Evolutionary conservation across 2,329 filamentous ascomycete species (phyloP).

Genomic region (Claviceps arundinis): DNA sequence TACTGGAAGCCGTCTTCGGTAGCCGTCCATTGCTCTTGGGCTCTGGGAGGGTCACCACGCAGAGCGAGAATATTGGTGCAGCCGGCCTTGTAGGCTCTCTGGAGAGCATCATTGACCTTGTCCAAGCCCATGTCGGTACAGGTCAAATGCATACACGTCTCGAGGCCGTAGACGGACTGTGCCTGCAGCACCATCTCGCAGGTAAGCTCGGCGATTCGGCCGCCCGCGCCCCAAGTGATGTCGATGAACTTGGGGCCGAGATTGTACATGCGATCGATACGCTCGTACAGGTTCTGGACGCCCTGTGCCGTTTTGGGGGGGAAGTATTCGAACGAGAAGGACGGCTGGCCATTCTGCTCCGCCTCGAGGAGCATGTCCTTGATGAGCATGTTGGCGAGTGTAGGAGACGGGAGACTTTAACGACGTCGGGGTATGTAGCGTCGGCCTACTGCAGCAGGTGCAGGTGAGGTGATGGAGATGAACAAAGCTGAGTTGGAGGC

Average conservation of each 20-base stretch:
- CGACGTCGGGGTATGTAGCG: background rate
- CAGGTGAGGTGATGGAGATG: too few relatives aligned
- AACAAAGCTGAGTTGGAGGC: too few relatives aligned
- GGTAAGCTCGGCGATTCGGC: slow-evolving; percentile 78
- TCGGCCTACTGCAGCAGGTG: too few relatives aligned
- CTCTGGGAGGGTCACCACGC: slow-evolving; percentile 82
- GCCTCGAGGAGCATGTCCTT: slow-evolving; percentile 78
- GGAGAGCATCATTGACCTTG: slow-evolving; percentile 80
- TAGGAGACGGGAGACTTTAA: background rate
- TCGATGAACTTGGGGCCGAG: slow-evolving; percentile 93
- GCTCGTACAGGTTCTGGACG: slow-evolving; percentile 97
- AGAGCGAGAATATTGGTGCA: slow-evolving; percentile 96
- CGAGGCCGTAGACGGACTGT: slow-evolving; percentile 86
- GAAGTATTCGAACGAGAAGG: slow-evolving; percentile 99
- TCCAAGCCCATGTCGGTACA: slow-evolving; percentile 95
- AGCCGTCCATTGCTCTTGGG: slow-evolving; percentile 87
- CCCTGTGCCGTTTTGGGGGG: slow-evolving; percentile 94
- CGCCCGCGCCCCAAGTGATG: slow-evolving; percentile 95
- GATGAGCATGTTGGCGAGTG: slow-evolving; percentile 68
- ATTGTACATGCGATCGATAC: slow-evolving; percentile 97
- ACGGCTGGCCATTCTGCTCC: slow-evolving; percentile 64
- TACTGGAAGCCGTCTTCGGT: slow-evolving; percentile 81
- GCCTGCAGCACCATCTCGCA: slow-evolving; percentile 96
- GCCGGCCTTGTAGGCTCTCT: slow-evolving; percentile 80
- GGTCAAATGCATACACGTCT: slow-evolving; percentile 98